Percentiles rank a stretch among this genome's conserved stretches.
phyloP scores from a whole-genome alignment of 257 asterid species.

The Solanum neorickii region DNA sequence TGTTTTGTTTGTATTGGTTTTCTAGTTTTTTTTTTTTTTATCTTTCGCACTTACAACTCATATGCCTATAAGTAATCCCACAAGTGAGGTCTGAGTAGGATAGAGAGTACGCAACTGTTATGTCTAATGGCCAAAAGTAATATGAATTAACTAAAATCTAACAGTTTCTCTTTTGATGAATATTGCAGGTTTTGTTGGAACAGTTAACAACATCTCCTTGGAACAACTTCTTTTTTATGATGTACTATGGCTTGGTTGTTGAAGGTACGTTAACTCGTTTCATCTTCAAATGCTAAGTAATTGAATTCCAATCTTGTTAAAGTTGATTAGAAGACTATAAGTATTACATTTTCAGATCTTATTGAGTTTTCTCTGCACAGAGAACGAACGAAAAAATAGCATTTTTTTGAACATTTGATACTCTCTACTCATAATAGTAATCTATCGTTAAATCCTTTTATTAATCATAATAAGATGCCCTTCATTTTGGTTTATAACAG shows the following conservation, averaged over 20 bases:
- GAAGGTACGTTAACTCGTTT: conserved; percentile 11
- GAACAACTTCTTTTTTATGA: conserved; percentile 28
- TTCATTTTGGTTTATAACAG: not conserved
- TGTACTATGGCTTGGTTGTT: conserved; percentile 28
- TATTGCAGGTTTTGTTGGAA: conserved; percentile 19
- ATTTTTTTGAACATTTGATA: not conserved
- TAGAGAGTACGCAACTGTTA: not conserved
- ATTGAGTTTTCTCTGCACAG: not conserved
- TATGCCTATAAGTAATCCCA: not conserved
- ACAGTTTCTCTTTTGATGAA: not conserved
- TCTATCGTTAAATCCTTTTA: not conserved
- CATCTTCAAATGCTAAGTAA: not conserved
- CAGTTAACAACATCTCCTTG: conserved; percentile 25
- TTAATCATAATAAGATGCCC: not conserved
- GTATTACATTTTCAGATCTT: not conserved
- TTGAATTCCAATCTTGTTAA: not conserved
- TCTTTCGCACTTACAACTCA: not conserved
- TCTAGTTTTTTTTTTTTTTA: not conserved
- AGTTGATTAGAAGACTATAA: not conserved
- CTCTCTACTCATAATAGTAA: not conserved
- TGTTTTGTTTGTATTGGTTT: too few species aligned
- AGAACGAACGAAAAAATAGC: not conserved
- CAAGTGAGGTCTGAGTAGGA: not conserved
- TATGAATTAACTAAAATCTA: not conserved
- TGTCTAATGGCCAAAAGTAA: not conserved